These are phyloP conservation scores for Nicotiana noctiflora DNA, from an alignment of 257 asterid species.

Conservation along the genomic window DNA sequence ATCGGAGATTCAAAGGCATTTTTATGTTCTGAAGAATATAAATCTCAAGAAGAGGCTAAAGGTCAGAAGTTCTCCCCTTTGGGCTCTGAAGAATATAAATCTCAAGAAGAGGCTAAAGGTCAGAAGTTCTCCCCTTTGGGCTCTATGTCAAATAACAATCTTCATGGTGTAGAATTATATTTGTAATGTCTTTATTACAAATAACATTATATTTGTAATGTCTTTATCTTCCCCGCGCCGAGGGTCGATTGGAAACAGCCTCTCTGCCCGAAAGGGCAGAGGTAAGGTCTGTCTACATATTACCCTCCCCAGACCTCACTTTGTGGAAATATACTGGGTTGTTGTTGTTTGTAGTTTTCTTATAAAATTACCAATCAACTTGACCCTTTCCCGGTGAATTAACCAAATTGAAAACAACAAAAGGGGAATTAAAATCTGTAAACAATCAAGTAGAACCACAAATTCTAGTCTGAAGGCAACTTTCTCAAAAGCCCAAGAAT, in stretches of 20 bases:
- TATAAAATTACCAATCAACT: too few species aligned
- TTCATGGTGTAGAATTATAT: background rate
- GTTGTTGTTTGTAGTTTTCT: too few species aligned
- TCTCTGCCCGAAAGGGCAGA: too few species aligned
- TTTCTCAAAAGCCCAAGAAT: background rate
- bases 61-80: conserved; percentile 39
- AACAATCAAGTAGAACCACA: background rate
- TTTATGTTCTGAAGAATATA: conserved; percentile 80
- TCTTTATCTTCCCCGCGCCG: too few species aligned
- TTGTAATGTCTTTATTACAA: background rate
- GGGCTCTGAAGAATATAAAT: conserved; percentile 60
- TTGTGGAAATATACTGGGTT: too few species aligned
- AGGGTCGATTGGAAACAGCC: too few species aligned
- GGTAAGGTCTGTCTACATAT: too few species aligned
- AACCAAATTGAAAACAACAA: background rate
- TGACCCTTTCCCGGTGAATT: background rate
- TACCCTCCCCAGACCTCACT: too few species aligned
- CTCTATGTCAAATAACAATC: background rate
- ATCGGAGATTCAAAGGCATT: conserved; percentile 95
- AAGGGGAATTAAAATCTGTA: background rate
- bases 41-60: conserved; percentile 78
- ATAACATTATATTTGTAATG: too few species aligned
- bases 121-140: conserved; percentile 16
- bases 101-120: conserved; percentile 92
- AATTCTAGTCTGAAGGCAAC: background rate